These are phyloP conservation scores for Passiflora organensis DNA, from an alignment of 345 rosid species.

Conservation along the genomic window DNA sequence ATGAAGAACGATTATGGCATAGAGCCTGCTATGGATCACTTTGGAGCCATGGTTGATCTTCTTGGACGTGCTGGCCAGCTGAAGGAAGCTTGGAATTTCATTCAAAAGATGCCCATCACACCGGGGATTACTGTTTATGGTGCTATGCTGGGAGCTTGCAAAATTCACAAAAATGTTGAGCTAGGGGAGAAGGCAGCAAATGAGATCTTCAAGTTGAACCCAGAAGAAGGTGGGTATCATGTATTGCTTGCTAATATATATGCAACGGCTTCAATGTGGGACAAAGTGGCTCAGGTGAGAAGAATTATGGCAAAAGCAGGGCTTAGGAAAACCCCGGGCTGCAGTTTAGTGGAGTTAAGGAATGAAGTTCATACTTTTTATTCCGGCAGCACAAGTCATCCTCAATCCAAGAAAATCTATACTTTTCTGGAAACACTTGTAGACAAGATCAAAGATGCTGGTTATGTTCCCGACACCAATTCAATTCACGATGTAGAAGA, in stretches of 20 bases:
- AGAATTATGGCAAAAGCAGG: conserved; percentile 23
- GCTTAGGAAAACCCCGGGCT: conserved; percentile 30
- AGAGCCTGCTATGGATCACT: conserved; percentile 28
- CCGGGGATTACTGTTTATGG: conserved; percentile 30
- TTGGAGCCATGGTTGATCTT: conserved; percentile 31
- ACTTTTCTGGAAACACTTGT: conserved; percentile 20
- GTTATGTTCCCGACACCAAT: conserved; percentile 25
- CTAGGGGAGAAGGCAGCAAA: conserved; percentile 24
- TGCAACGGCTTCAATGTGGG: conserved; percentile 28
- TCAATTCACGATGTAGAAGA: conserved; percentile 30
- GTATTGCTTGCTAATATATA: conserved; percentile 30
- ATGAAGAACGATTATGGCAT: conserved; percentile 23
- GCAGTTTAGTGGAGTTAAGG: conserved; percentile 24
- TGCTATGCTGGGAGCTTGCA: conserved; percentile 33
- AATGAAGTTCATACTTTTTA: conserved; percentile 26
- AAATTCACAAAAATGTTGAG: conserved; percentile 25
- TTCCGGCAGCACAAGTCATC: conserved; percentile 26
- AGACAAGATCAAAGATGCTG: conserved; percentile 23
- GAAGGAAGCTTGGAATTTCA: conserved; percentile 28
- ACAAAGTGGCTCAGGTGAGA: conserved; percentile 27
- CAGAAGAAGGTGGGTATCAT: conserved; percentile 27
- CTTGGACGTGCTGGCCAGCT: conserved; percentile 33
- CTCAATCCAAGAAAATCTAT: conserved; percentile 20
- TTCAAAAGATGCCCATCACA: conserved; percentile 26
- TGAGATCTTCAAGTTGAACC: conserved; percentile 23